A percentile compares a stretch with the other conserved stretches of the same genome.
These are phyloP conservation scores for Microbotryum intermedium DNA, from an alignment of 1,284 basidiomycete genomes.

Conservation along the genomic window DNA sequence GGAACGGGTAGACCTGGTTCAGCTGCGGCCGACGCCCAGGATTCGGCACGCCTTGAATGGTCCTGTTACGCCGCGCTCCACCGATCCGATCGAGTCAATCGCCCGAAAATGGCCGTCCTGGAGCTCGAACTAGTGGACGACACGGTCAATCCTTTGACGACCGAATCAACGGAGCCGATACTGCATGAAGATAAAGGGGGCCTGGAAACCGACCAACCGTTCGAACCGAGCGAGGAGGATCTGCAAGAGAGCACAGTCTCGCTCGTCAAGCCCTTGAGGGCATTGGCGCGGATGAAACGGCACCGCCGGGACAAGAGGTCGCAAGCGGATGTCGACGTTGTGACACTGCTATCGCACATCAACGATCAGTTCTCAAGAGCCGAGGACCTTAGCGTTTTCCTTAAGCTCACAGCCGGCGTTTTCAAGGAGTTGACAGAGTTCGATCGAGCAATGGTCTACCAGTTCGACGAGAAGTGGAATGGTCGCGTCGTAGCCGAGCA, in stretches of 20 bases:
- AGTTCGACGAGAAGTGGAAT: constrained; percentile 46
- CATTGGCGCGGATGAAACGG: constrained; percentile 50
- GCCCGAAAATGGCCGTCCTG: constrained; percentile 51
- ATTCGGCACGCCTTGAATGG: constrained; percentile 48
- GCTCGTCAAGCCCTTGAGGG: constrained; percentile 61
- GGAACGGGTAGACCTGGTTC: constrained; percentile 31
- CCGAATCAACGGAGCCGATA: constrained; percentile 5
- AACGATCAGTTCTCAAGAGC: constrained; percentile 73
- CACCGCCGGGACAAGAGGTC: constrained; percentile 1
- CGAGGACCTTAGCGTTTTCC: constrained; percentile 59
- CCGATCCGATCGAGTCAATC: constrained; percentile 44
- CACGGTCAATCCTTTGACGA: constrained; percentile 55
- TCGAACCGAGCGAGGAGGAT: constrained; percentile 39
- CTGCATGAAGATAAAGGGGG: constrained; percentile 10
- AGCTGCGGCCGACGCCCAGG: constrained; percentile 11
- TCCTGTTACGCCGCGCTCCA: constrained; percentile 78
- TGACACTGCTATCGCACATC: constrained; percentile 70
- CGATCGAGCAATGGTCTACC: constrained; percentile 80
- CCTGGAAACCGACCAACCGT: constrained; percentile 5
- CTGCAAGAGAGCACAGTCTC: constrained; percentile 68
- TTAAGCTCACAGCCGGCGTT: constrained; percentile 68
- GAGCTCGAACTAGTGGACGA: constrained; percentile 79
- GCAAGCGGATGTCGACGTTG: constrained; percentile 54
- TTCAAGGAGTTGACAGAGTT: constrained; percentile 76
- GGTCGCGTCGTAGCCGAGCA: constrained; percentile 72